Evolutionary conservation across 148 eudicot species (phyloP).

Genomic region (Rhododendron griersonianum): DNA sequence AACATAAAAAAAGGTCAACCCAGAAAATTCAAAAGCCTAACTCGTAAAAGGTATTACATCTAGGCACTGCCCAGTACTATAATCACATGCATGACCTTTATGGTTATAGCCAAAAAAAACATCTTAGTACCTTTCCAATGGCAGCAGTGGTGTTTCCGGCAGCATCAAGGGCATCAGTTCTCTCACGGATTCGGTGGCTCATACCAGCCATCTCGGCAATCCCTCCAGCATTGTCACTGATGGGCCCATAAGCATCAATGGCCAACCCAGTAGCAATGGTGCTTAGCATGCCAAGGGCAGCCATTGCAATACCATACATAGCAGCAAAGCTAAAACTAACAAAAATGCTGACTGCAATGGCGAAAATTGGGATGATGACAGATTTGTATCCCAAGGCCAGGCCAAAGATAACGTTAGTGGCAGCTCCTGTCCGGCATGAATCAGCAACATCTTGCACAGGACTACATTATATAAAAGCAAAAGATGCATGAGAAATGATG

Average conservation of each 20-base stretch:
- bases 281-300: conserved; percentile 58
- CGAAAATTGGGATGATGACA: conserved; percentile 47
- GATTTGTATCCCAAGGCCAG: conserved; percentile 73
- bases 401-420: conserved; percentile 73
- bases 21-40: background rate
- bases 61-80: background rate
- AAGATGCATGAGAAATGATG: background rate
- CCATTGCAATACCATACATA: conserved; percentile 47
- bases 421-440: conserved; percentile 78
- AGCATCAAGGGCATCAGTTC: conserved; percentile 64
- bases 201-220: conserved; percentile 66
- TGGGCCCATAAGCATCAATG: conserved; percentile 59
- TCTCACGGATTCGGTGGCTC: conserved; percentile 55
- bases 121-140: conserved; percentile 48
- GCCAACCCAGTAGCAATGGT: conserved; percentile 60
- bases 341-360: conserved; percentile 39
- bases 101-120: background rate
- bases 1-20: background rate
- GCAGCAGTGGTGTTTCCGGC: conserved; percentile 65
- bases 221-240: conserved; percentile 60
- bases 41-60: background rate
- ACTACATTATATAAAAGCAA: conserved; percentile 14
- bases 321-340: conserved; percentile 50
- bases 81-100: background rate
- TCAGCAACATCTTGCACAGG: conserved; percentile 82